Evolutionary conservation across 2,329 filamentous ascomycete species (phyloP).

Genomic region (Boeremia exigua): DNA sequence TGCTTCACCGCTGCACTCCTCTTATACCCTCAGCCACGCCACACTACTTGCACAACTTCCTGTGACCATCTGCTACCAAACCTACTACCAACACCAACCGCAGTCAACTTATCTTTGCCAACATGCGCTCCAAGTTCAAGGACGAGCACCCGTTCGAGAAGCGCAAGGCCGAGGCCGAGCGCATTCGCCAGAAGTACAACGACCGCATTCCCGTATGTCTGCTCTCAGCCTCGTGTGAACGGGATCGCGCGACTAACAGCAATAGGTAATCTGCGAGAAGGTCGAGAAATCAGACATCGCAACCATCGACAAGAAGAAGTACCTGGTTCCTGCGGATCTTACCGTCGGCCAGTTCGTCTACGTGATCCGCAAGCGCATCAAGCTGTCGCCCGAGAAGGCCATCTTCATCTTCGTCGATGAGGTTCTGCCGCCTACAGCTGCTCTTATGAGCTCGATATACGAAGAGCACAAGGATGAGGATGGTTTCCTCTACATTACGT

Average conservation of each 20-base stretch:
- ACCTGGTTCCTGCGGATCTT: constrained; percentile 94
- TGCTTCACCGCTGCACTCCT: constrained; percentile 42
- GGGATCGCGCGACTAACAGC: constrained; percentile 26
- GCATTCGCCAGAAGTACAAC: constrained; percentile 98
- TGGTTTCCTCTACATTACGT: constrained; percentile 98
- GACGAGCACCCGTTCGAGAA: constrained; percentile 99
- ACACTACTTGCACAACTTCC: constrained; percentile 19
- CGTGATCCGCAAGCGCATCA: constrained; percentile 99
- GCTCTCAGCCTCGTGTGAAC: constrained; percentile 2
- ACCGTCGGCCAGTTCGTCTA: constrained; percentile 99
- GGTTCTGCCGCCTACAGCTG: constrained; percentile 93
- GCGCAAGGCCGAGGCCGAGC: constrained; percentile 99
- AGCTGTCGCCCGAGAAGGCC: constrained; percentile 98
- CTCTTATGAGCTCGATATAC: constrained; percentile 99
- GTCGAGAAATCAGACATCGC: constrained; percentile 80
- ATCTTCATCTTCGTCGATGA: constrained; percentile 99
- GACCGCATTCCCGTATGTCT: constrained; percentile 93
- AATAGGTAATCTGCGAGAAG: constrained; percentile 84
- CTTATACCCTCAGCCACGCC: constrained; percentile 34
- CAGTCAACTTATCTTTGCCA: constrained; percentile 19
- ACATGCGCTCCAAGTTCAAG: constrained; percentile 99
- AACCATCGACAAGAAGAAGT: constrained; percentile 99
- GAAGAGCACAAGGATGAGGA: constrained; percentile 94
- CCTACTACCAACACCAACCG: constrained; percentile 20
- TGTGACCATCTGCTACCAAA: constrained; percentile 8